A percentile compares a stretch with the other conserved stretches of the same genome.
Conservation (phyloP, 1,139 yeast species). For the Scheffersomyces insectosa region DNA sequence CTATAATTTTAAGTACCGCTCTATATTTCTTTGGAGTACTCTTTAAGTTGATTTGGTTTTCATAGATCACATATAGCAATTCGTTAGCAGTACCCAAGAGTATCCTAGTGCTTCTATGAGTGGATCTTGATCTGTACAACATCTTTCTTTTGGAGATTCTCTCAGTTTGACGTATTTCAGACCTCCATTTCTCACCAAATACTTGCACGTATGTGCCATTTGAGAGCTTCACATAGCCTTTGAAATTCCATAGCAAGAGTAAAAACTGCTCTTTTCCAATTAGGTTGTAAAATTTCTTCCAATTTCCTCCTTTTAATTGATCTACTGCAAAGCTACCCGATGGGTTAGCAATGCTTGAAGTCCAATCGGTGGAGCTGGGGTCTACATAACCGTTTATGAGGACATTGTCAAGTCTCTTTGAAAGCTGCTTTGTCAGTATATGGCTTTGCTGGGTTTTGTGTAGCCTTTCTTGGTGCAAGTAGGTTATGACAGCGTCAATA, state of each 20-base stretch:
- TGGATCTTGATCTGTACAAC: constrained; percentile 8
- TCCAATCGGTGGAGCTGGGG: constrained; percentile 13
- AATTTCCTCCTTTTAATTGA: constrained; percentile 32
- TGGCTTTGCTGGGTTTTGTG: not conserved
- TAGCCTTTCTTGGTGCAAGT: constrained; percentile 17
- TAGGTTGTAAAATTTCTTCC: constrained; percentile 32
- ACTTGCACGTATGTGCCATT: constrained; percentile 26
- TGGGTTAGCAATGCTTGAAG: constrained; percentile 19
- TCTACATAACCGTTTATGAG: constrained; percentile 29
- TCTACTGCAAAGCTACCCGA: constrained; percentile 26
- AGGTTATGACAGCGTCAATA: constrained; percentile 22
- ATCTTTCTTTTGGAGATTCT: constrained; percentile 10
- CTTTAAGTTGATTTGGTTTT: constrained; percentile 1
- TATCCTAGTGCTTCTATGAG: not conserved
- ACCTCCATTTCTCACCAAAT: constrained; percentile 30
- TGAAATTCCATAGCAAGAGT: constrained; percentile 28
- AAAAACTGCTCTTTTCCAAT: constrained; percentile 35
- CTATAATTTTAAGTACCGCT: constrained; percentile 15
- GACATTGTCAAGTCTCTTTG: constrained; percentile 13
- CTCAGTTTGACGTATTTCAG: constrained; percentile 1
- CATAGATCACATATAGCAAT: constrained; percentile 6
- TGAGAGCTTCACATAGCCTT: constrained; percentile 19
- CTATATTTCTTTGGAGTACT: constrained; percentile 24
- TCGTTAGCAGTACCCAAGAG: constrained; percentile 1
- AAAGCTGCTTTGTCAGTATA: too few species aligned